phyloP scores from a whole-genome alignment of 495 filamentous ascomycete species.

The Neurospora hispaniola region DNA sequence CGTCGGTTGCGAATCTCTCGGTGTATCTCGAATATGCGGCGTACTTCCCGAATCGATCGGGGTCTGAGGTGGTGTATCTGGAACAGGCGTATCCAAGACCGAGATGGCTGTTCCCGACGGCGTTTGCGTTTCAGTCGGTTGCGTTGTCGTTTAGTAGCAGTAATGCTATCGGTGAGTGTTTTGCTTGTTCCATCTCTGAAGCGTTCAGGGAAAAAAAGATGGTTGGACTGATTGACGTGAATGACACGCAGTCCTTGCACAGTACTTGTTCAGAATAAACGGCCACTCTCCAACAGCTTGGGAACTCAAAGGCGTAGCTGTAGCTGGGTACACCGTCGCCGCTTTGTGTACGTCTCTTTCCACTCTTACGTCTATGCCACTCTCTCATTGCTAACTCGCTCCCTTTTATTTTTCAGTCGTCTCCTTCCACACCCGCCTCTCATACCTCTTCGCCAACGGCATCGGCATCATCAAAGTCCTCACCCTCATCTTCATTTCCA shows the following conservation, averaged over 20 bases:
- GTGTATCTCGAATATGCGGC: conserved; percentile 51
- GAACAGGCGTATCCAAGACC: conserved; percentile 56
- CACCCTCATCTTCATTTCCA: conserved; percentile 47
- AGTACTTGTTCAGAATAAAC: conserved; percentile 45
- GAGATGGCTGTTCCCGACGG: conserved; percentile 48
- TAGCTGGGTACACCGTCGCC: conserved; percentile 48
- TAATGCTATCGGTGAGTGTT: conserved; percentile 44
- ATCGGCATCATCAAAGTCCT: conserved; percentile 48
- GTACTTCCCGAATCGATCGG: conserved; percentile 55
- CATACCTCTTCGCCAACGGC: conserved; percentile 42
- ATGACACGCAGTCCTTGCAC: conserved; percentile 25
- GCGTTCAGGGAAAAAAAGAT: not conserved
- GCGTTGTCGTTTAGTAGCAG: conserved; percentile 52
- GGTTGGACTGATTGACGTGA: not conserved
- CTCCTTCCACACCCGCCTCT: conserved; percentile 43
- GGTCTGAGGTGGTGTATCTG: conserved; percentile 54
- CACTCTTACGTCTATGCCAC: no score
- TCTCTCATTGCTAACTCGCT: not conserved
- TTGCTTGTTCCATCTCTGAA: not conserved
- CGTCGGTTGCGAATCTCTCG: conserved; percentile 37
- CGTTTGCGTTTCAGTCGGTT: conserved; percentile 50
- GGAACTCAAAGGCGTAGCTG: conserved; percentile 53
- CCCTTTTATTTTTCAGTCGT: conserved; percentile 24
- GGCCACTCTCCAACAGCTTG: conserved; percentile 39
- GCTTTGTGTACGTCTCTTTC: conserved; percentile 27